Evolutionary conservation across 257 asterid species (phyloP).

Genomic region (Nicotiana sylvestris): DNA sequence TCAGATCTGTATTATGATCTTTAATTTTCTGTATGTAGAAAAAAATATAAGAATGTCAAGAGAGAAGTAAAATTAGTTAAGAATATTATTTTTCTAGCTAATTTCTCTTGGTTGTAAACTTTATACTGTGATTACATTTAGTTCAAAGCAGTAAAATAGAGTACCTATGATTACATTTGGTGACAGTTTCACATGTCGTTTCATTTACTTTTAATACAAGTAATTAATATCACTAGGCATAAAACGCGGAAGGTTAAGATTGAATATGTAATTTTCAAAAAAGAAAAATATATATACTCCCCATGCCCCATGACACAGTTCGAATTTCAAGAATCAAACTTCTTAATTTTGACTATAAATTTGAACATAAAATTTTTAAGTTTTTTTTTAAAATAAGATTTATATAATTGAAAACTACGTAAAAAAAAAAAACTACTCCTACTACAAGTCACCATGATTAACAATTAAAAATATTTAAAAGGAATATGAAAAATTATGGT

Average conservation of each 20-base stretch:
- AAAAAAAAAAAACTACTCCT: no score
- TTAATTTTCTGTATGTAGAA: constrained; percentile 2
- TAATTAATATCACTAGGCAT: neutral
- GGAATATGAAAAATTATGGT: no score
- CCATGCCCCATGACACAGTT: no score
- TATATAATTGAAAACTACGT: no score
- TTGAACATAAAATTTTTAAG: no score
- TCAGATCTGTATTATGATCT: constrained; percentile 7
- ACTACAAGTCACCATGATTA: no score
- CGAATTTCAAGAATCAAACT: no score
- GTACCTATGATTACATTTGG: neutral
- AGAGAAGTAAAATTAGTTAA: constrained; percentile 16
- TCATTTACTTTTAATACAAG: neutral
- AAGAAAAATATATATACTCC: no score
- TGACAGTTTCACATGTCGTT: neutral
- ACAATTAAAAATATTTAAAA: no score
- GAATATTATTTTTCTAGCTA: constrained; percentile 16
- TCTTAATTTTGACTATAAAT: no score
- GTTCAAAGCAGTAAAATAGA: neutral
- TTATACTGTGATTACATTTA: constrained; percentile 27
- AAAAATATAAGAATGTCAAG: constrained; percentile 1
- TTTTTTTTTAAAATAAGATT: no score
- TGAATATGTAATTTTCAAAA: no score
- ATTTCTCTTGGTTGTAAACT: constrained; percentile 18
- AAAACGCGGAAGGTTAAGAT: neutral